phyloP scores from a whole-genome alignment of 139 green algal genomes.

The Chlamydomonas eustigma region DNA sequence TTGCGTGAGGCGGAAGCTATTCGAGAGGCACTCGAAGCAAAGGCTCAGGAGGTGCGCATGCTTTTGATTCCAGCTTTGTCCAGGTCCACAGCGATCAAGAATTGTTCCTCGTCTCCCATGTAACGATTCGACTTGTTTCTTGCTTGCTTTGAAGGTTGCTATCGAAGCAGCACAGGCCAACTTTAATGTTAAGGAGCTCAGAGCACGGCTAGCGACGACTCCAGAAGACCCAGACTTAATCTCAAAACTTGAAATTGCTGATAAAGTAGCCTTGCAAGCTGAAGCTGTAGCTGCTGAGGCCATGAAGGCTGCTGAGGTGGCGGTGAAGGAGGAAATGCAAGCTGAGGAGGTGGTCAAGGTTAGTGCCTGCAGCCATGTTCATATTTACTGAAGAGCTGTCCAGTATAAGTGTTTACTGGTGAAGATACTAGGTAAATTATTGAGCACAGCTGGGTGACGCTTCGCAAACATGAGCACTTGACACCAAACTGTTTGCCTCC shows the following conservation, averaged over 20 bases:
- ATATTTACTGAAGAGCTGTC: too few relatives aligned
- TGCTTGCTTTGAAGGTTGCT: constrained; percentile 3
- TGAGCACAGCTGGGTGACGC: too few relatives aligned
- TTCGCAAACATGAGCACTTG: too few relatives aligned
- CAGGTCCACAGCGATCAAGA: too few relatives aligned
- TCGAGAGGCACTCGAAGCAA: constrained; percentile 49
- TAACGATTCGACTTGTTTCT: too few relatives aligned
- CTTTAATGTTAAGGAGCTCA: neutral
- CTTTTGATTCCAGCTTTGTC: too few relatives aligned
- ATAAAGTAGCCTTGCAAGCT: constrained; percentile 28
- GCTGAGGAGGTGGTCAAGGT: constrained; percentile 33
- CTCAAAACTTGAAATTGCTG: neutral
- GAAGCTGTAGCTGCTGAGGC: constrained; percentile 61
- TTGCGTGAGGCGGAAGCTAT: constrained; percentile 30
- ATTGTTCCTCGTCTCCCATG: neutral
- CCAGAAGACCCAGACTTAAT: neutral
- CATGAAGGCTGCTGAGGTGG: constrained; percentile 74
- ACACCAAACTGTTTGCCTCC: too few relatives aligned
- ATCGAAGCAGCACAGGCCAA: constrained; percentile 29
- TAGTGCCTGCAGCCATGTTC: too few relatives aligned
- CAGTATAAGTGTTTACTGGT: too few relatives aligned
- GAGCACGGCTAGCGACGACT: neutral
- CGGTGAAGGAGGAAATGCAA: constrained; percentile 82
- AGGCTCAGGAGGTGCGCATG: constrained; percentile 40
- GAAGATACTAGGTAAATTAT: too few relatives aligned